Conservation (phyloP, 495 filamentous ascomycete genomes). For the Penicillium arizonense region DNA sequence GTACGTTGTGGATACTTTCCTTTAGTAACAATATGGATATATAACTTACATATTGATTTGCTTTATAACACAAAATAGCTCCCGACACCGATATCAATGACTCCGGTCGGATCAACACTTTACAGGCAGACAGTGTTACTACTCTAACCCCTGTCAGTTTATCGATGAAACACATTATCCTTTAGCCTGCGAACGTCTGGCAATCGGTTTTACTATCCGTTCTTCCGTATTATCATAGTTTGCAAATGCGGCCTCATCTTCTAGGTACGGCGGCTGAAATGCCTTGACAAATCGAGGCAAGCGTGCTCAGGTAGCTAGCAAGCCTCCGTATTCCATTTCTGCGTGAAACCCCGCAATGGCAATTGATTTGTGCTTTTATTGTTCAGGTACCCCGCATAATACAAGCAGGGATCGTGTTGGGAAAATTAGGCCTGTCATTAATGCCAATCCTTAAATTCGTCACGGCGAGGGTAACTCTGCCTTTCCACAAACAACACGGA, state of each 20-base stretch:
- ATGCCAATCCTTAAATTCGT: neutral
- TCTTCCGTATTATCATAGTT: neutral
- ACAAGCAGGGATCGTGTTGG: neutral
- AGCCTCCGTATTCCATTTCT: neutral
- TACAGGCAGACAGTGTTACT: no score
- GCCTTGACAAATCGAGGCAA: constrained; percentile 10
- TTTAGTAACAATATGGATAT: no score
- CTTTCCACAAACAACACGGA: constrained; percentile 20
- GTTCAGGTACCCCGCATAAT: neutral
- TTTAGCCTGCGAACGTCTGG: no score
- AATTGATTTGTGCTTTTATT: neutral
- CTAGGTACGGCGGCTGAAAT: neutral
- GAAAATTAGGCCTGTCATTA: neutral
- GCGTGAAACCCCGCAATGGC: neutral
- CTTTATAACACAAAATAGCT: no score
- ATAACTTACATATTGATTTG: no score
- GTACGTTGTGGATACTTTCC: no score
- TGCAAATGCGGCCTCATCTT: neutral
- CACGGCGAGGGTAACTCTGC: neutral
- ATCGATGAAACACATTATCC: no score
- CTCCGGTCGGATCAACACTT: neutral
- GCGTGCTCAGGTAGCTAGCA: neutral
- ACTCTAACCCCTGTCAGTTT: no score
- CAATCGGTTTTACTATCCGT: neutral
- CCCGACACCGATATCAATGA: neutral